These are phyloP conservation scores for Thermoascus crustaceus DNA, from an alignment of 2,329 filamentous ascomycete species.

Conservation along the genomic window DNA sequence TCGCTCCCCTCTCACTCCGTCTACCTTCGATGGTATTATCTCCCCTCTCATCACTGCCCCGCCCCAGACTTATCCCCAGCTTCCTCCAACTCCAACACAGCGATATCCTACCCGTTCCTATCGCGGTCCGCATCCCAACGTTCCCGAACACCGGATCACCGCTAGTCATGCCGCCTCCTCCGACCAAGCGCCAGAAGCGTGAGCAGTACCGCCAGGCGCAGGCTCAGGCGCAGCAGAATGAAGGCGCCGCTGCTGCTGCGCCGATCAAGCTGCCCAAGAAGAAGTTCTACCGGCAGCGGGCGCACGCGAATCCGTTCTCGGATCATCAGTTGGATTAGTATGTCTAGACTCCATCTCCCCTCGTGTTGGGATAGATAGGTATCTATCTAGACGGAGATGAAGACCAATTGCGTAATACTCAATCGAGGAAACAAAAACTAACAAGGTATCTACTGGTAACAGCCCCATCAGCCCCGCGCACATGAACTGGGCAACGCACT, in stretches of 20 bases:
- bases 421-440: not conserved
- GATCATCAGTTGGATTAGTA: slow-evolving; percentile 88
- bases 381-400: not conserved
- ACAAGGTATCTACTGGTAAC: slow-evolving; percentile 1
- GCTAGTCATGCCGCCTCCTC: slow-evolving; percentile 22
- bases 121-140: too few relatives aligned
- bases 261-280: slow-evolving; percentile 70
- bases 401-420: not conserved
- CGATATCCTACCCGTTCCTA: too few relatives aligned
- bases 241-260: too few relatives aligned
- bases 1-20: not conserved
- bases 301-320: slow-evolving; percentile 96
- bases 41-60: slow-evolving; percentile 1
- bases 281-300: slow-evolving; percentile 91
- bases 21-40: not conserved
- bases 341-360: slow-evolving; percentile 21
- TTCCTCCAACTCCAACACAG: too few relatives aligned
- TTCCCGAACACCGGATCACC: too few relatives aligned
- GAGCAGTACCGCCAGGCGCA: slow-evolving; percentile 55
- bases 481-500: slow-evolving; percentile 89
- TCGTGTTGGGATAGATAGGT: not conserved
- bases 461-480: slow-evolving; percentile 70
- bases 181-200: slow-evolving; percentile 58
- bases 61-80: not conserved
- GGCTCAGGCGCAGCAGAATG: slow-evolving; percentile 17